These are phyloP conservation scores for Talaromyces liani DNA, from an alignment of 495 filamentous ascomycete species.

Conservation along the genomic window DNA sequence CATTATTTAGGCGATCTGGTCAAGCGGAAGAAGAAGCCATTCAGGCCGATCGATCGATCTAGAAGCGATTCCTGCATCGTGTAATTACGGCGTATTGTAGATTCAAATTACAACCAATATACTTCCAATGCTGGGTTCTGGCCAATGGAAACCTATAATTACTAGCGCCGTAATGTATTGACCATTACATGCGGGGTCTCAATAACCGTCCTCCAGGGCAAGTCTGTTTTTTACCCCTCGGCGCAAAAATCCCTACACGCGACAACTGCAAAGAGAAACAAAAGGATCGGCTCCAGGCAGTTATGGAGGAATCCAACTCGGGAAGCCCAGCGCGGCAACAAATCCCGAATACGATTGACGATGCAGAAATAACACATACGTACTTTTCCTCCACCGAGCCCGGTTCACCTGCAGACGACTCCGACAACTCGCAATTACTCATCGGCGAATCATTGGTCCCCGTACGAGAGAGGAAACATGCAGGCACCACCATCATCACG, in stretches of 20 bases:
- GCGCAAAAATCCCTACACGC: not conserved
- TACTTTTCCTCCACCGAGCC: constrained; percentile 4
- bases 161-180: not conserved
- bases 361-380: not conserved
- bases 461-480: constrained; percentile 53
- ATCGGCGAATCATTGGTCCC: constrained; percentile 64
- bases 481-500: constrained; percentile 53
- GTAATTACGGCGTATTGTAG: not conserved
- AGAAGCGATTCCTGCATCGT: not conserved
- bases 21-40: not conserved
- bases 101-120: not conserved
- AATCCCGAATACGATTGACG: not conserved
- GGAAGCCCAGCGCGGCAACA: not conserved
- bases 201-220: not conserved
- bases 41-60: not conserved
- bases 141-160: not conserved
- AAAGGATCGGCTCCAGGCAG: not conserved
- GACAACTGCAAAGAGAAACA: not conserved
- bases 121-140: not conserved
- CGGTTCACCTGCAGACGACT: constrained; percentile 10
- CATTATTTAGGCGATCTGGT: not conserved
- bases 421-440: constrained; percentile 22
- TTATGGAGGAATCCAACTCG: constrained; percentile 8
- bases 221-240: not conserved
- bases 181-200: not conserved